Base-by-base conservation (phyloP, 83 land plant genomes). In the Larix sibirica region DNA sequence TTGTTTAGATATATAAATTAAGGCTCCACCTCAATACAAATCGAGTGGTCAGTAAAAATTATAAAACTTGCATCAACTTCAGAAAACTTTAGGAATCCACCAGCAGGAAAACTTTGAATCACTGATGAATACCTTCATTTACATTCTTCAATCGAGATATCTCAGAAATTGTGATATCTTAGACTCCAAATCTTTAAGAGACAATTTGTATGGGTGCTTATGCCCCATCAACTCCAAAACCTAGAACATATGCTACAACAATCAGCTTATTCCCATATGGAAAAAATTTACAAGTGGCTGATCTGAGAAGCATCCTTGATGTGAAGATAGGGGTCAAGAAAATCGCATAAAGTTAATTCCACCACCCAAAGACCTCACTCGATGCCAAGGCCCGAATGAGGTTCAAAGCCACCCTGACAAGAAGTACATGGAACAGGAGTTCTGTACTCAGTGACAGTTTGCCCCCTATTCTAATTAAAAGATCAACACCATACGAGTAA, bases 321-420 rank as follows among this genome's bases (percentile, higher is more conserved):
- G 36, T 24, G 31, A 14, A 69, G 74, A 69, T 20, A 50, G 56
- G 73, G 33, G 33, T 76, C 79, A 76, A 54, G 26, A 42, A 10
- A 54, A 23, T 23, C 31, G 59, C 79, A 76, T 33, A 20, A 74
- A 47, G 31, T 76, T 18, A 76, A 76, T 76, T 76, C 59, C 79
- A 44, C 79, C 56, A 50, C 26, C 31, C 42, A 10, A 76, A 1
- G 21, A 26, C 59, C 47, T 21, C 85, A 91, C 61, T 91, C 93
- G 69, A 91, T 91, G 66, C 90, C 93, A 86, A 91, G 87, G 80
- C 86, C 89, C 14, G 91, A 84, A 81, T 89, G 83, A 1, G 91
- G 87, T 74, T 91, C 93, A 79, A 82, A 75, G 60, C 85, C 91
- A 83, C 83, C 93, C 93, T 91, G 91, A 10, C 60, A 84, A 81